Conservation (phyloP, 352 stramenopile species). For the Pythium aristosporum region DNA sequence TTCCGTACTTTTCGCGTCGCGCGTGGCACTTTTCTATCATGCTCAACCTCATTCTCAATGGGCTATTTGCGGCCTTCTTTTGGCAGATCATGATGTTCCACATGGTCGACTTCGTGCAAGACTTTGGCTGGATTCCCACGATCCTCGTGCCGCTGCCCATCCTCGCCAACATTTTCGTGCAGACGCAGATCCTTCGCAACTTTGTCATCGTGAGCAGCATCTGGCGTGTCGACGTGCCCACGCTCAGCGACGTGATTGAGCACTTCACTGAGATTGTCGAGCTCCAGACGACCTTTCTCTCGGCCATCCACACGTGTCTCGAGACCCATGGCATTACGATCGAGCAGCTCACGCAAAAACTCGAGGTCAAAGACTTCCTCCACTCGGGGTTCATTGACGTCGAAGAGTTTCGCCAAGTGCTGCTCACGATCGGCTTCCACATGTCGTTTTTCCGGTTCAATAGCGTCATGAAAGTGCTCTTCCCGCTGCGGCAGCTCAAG, state of each 20-base stretch:
- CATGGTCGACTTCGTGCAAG: conserved; percentile 8
- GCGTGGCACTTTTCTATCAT: conserved; percentile 28
- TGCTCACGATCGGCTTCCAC: conserved; percentile 19
- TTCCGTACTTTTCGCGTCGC: conserved; percentile 23
- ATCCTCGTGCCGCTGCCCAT: conserved; percentile 19
- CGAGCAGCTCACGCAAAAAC: conserved; percentile 2
- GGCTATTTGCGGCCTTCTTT: conserved; percentile 23
- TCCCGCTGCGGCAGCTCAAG: conserved; percentile 21
- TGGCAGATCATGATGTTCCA: conserved; percentile 27
- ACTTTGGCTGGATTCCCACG: conserved; percentile 10
- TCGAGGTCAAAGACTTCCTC: conserved; percentile 4
- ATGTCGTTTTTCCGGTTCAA: conserved; percentile 28
- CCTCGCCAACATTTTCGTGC: conserved; percentile 20
- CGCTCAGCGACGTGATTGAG: conserved; percentile 21
- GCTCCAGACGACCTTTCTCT: conserved; percentile 16
- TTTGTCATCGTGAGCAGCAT: conserved; percentile 27
- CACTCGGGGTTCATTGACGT: conserved; percentile 17
- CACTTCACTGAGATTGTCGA: conserved; percentile 21
- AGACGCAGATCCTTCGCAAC: conserved; percentile 19
- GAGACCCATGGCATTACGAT: conserved; percentile 5
- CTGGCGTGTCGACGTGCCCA: conserved; percentile 20
- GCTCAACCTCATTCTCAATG: conserved; percentile 25
- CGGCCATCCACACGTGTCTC: conserved; percentile 13
- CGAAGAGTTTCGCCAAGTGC: conserved; percentile 24
- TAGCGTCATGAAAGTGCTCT: conserved; percentile 26